phyloP scores from a whole-genome alignment of 2,329 filamentous ascomycete species.

The Xenosphaeropsis pyriputrescens region DNA sequence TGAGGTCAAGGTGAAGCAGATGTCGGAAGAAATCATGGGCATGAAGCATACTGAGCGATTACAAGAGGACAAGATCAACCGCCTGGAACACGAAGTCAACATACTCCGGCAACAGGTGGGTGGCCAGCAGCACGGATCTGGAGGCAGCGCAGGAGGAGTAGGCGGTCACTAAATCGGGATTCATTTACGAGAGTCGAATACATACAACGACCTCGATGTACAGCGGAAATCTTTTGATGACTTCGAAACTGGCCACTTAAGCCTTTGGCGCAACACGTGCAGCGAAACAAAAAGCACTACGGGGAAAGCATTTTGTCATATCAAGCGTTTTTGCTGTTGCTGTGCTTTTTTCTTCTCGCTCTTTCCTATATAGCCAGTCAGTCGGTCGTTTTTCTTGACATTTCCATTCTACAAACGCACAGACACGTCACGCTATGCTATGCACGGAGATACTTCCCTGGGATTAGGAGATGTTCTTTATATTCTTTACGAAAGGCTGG shows the following conservation, averaged over 20 bases:
- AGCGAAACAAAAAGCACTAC: no score
- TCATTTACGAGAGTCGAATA: background rate
- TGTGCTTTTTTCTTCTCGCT: no score
- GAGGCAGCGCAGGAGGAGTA: no score
- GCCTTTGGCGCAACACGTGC: background rate
- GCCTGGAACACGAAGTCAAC: conserved; percentile 13
- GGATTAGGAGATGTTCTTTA: no score
- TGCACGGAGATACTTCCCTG: no score
- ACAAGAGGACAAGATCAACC: conserved; percentile 14
- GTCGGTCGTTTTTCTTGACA: no score
- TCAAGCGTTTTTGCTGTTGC: no score
- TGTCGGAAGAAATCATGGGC: conserved; percentile 27
- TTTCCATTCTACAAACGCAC: no score
- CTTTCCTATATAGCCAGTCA: no score
- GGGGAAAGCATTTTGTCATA: no score
- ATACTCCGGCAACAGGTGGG: conserved; percentile 12
- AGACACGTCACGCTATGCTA: no score
- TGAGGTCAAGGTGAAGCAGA: conserved; percentile 39
- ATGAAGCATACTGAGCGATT: conserved; percentile 20
- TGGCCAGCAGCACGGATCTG: conserved; percentile 8
- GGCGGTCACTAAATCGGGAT: conserved; percentile 1
- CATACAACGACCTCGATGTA: background rate
- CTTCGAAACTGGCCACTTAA: background rate
- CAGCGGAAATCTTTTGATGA: background rate
- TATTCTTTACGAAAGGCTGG: no score